These are phyloP conservation scores for Xylariaceae sp. DNA, from an alignment of 2,329 filamentous ascomycete genomes.

Conservation along the genomic window DNA sequence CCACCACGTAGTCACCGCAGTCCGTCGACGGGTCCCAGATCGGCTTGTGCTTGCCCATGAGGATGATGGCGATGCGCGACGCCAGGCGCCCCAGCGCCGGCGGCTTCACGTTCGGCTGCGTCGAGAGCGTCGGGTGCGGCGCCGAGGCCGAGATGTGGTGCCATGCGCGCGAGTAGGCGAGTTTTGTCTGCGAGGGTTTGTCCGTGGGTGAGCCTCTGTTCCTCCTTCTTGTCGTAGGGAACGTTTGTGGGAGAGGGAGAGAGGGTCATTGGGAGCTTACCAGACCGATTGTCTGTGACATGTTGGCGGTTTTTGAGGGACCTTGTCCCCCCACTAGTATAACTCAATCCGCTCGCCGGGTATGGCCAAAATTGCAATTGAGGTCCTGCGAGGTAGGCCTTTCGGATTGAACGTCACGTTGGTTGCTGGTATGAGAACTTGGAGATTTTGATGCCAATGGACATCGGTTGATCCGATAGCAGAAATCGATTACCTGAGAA, in stretches of 20 bases:
- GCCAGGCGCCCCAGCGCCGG: constrained; percentile 90
- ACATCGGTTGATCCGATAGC: constrained; percentile 2
- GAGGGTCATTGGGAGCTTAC: constrained; percentile 50
- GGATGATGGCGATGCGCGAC: constrained; percentile 78
- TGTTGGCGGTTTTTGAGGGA: constrained; percentile 46
- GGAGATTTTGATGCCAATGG: constrained; percentile 5
- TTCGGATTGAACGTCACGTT: constrained; percentile 12
- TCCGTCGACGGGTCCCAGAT: constrained; percentile 97
- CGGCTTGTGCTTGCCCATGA: constrained; percentile 99
- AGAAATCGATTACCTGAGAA: constrained; percentile 20
- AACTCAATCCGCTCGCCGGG: background rate
- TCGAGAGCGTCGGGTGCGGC: constrained; percentile 64
- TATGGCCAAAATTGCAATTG: constrained; percentile 3
- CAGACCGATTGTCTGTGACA: constrained; percentile 80
- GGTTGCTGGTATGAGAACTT: constrained; percentile 1
- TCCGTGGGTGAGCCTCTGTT: background rate
- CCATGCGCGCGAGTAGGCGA: constrained; percentile 96
- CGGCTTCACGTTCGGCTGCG: constrained; percentile 58
- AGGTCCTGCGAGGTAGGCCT: background rate
- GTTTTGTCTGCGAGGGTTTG: constrained; percentile 68
- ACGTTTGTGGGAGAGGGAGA: background rate
- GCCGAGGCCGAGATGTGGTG: constrained; percentile 78
- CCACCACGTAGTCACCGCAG: constrained; percentile 98
- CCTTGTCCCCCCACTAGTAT: constrained; percentile 15
- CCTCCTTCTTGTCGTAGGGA: background rate